Evolutionary conservation across 1,284 basidiomycete genomes (phyloP).

Genomic region (Cystobasidiaceae sp.): DNA sequence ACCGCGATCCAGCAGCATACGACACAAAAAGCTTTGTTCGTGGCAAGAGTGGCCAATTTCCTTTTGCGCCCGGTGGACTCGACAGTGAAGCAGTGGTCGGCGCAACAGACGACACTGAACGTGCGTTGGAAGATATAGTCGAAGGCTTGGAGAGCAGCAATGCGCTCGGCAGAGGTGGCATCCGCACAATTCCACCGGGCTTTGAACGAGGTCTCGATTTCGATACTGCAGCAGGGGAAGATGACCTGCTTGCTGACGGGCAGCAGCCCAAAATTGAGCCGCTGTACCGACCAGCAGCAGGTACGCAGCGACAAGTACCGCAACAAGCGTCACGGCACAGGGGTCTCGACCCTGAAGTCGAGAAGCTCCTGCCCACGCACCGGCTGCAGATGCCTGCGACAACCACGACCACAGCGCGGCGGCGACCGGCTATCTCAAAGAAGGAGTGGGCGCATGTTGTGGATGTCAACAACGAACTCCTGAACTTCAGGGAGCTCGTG

Average conservation of each 20-base stretch:
- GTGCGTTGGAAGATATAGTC: constrained; percentile 47
- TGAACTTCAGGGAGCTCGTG: constrained; percentile 80
- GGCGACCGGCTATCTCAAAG: constrained; percentile 52
- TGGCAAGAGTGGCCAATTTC: constrained; percentile 85
- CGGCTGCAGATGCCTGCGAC: not conserved
- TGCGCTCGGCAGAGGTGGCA: constrained; percentile 45
- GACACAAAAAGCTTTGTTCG: constrained; percentile 71
- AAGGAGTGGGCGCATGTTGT: constrained; percentile 98
- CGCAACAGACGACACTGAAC: constrained; percentile 39
- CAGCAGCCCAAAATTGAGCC: constrained; percentile 36
- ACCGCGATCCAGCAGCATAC: constrained; percentile 67
- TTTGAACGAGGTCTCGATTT: constrained; percentile 59
- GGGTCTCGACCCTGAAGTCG: constrained; percentile 30
- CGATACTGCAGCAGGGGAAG: constrained; percentile 51
- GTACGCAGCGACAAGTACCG: not conserved
- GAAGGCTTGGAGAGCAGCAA: constrained; percentile 38
- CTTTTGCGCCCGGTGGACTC: constrained; percentile 85
- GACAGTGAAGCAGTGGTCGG: constrained; percentile 39
- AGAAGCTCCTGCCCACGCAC: constrained; percentile 18
- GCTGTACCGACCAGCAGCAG: constrained; percentile 36
- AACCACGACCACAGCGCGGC: constrained; percentile 34
- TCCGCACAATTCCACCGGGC: constrained; percentile 50
- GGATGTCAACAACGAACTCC: constrained; percentile 81
- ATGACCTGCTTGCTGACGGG: constrained; percentile 45
- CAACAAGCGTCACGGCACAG: not conserved